Evolutionary conservation across 495 filamentous ascomycete genomes (phyloP).

Genomic region (Aspergillus biplanus): DNA sequence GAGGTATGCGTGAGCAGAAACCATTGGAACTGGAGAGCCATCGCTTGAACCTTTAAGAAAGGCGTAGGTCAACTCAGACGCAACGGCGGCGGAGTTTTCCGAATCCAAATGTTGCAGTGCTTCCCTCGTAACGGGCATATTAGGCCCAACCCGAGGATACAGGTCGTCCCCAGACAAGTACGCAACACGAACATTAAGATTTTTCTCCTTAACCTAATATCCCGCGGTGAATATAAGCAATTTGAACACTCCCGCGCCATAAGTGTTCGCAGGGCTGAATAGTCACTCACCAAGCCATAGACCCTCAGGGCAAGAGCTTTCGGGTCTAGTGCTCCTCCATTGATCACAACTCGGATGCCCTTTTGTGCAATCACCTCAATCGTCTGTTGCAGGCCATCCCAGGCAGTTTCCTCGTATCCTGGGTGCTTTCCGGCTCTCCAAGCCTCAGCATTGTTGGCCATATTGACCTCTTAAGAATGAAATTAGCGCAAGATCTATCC

Average conservation of each 20-base stretch:
- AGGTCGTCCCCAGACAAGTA: constrained; percentile 53
- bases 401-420: constrained; percentile 47
- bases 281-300: constrained; percentile 33
- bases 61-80: constrained; percentile 25
- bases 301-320: constrained; percentile 45
- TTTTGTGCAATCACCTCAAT: constrained; percentile 48
- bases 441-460: constrained; percentile 50
- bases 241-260: too few species aligned
- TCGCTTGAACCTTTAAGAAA: constrained; percentile 25
- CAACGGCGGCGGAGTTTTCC: constrained; percentile 23
- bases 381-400: constrained; percentile 48
- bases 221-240: not conserved
- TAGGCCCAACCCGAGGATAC: constrained; percentile 29
- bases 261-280: not conserved
- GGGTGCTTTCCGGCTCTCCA: constrained; percentile 39
- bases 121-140: constrained; percentile 31
- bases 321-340: constrained; percentile 49
- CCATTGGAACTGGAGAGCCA: constrained; percentile 27
- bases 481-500: not conserved
- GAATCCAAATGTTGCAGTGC: constrained; percentile 45
- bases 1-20: constrained; percentile 45
- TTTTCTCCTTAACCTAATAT: constrained; percentile 30
- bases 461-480: constrained; percentile 41
- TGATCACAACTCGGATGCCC: constrained; percentile 48
- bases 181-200: constrained; percentile 43